Conservation (phyloP, 495 filamentous ascomycete genomes). For the Melanomma pulvis-pyrius region DNA sequence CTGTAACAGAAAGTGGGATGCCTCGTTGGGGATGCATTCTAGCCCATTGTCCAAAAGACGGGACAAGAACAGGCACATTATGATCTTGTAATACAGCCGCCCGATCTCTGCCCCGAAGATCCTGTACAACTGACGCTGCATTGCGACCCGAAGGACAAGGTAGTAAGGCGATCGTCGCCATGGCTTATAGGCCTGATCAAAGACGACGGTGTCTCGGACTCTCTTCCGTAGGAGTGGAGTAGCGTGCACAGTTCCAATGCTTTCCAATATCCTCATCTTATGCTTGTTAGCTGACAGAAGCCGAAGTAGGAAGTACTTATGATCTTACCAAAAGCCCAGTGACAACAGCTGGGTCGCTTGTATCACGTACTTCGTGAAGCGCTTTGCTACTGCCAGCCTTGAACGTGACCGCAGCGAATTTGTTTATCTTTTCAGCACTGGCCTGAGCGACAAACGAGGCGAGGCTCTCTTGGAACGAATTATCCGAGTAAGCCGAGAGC, state of each 20-base stretch:
- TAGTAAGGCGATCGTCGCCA: constrained; percentile 62
- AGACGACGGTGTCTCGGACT: constrained; percentile 59
- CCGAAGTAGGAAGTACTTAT: too few relatives aligned
- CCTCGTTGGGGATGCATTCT: constrained; percentile 39
- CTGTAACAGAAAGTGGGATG: constrained; percentile 48
- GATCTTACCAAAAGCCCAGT: constrained; percentile 59
- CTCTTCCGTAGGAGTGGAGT: constrained; percentile 54
- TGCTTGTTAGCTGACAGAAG: too few relatives aligned
- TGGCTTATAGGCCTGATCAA: constrained; percentile 48
- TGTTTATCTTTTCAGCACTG: constrained; percentile 57
- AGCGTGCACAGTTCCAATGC: constrained; percentile 47
- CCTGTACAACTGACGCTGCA: constrained; percentile 53
- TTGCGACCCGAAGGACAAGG: constrained; percentile 61
- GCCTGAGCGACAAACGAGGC: constrained; percentile 61
- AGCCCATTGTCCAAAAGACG: constrained; percentile 49
- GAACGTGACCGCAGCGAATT: constrained; percentile 52
- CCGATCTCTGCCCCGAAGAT: constrained; percentile 53
- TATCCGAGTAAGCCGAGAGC: constrained; percentile 43
- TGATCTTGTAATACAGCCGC: constrained; percentile 59
- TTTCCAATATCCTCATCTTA: constrained; percentile 60
- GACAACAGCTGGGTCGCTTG: constrained; percentile 57
- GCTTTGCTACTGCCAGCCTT: constrained; percentile 51
- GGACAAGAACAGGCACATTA: constrained; percentile 54
- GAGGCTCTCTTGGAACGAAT: constrained; percentile 53
- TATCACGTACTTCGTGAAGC: constrained; percentile 58